phyloP scores from a whole-genome alignment of 768 basidiomycete genomes.

The Collybia mongolica region DNA sequence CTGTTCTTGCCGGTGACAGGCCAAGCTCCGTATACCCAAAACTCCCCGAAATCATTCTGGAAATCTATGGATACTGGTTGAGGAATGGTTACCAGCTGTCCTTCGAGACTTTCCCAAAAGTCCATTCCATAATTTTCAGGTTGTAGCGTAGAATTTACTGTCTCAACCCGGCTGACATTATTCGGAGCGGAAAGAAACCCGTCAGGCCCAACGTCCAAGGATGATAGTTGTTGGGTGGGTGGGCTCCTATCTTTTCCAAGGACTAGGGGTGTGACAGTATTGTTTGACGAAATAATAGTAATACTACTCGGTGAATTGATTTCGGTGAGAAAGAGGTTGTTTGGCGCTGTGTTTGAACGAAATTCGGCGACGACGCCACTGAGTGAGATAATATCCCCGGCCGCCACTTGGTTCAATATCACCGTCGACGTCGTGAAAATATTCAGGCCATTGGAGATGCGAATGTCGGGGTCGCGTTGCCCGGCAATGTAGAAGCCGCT shows the following conservation, averaged over 20 bases:
- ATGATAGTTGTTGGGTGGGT: slow-evolving; percentile 45
- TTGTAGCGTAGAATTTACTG: slow-evolving; percentile 43
- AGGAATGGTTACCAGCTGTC: slow-evolving; percentile 53
- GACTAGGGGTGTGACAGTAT: slow-evolving; percentile 45
- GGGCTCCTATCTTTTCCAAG: slow-evolving; percentile 53
- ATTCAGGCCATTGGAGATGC: slow-evolving; percentile 49
- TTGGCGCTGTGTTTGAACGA: slow-evolving; percentile 38
- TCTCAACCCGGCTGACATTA: slow-evolving; percentile 45
- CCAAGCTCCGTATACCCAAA: slow-evolving; percentile 63
- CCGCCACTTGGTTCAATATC: slow-evolving; percentile 32
- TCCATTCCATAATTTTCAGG: slow-evolving; percentile 56
- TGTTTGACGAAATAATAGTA: slow-evolving; percentile 39
- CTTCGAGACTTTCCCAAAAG: slow-evolving; percentile 65
- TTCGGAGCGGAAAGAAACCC: slow-evolving; percentile 57
- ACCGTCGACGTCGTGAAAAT: slow-evolving; percentile 44
- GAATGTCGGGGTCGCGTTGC: slow-evolving; percentile 39
- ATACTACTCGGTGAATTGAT: slow-evolving; percentile 43
- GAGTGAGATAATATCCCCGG: slow-evolving; percentile 49
- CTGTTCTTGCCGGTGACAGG: slow-evolving; percentile 51
- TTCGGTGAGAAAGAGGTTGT: slow-evolving; percentile 52
- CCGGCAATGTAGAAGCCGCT: slow-evolving; percentile 50
- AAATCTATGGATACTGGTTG: slow-evolving; percentile 47
- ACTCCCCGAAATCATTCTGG: slow-evolving; percentile 50
- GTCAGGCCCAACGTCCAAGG: slow-evolving; percentile 51
- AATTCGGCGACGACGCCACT: slow-evolving; percentile 49